phyloP scores from a whole-genome alignment of 202 grass and related monocot species.

The Schoenoplectus triqueter region DNA sequence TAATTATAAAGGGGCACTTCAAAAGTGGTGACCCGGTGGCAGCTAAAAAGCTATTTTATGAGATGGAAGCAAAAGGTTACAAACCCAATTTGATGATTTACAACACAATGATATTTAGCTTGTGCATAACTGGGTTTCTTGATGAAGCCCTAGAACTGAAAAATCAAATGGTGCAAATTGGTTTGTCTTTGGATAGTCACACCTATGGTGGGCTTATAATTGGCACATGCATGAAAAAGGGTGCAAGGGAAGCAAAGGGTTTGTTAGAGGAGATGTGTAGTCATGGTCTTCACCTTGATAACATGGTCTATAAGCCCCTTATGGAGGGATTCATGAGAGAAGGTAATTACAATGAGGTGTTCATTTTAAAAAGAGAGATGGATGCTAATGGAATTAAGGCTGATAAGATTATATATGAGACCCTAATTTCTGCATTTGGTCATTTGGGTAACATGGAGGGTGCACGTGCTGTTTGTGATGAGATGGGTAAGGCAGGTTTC shows the following conservation, averaged over 20 bases:
- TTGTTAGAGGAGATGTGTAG: constrained; percentile 64
- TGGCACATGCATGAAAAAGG: constrained; percentile 53
- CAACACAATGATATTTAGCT: constrained; percentile 62
- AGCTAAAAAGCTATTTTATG: constrained; percentile 56
- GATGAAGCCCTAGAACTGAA: constrained; percentile 69
- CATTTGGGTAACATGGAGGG: constrained; percentile 57
- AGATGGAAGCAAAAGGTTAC: constrained; percentile 58
- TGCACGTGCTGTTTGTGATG: constrained; percentile 48
- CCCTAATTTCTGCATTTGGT: constrained; percentile 57
- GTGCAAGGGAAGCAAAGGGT: constrained; percentile 49
- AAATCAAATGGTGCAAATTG: constrained; percentile 60
- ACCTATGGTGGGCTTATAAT: constrained; percentile 63
- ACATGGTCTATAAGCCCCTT: constrained; percentile 60
- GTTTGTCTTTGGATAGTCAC: constrained; percentile 49
- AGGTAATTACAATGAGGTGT: constrained; percentile 51
- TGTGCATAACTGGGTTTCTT: constrained; percentile 58
- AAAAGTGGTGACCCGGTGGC: constrained; percentile 48
- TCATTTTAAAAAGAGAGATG: constrained; percentile 58
- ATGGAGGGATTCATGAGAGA: constrained; percentile 71
- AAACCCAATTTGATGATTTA: constrained; percentile 57
- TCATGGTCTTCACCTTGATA: constrained; percentile 43
- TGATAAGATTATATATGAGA: constrained; percentile 61
- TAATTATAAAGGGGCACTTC: constrained; percentile 53
- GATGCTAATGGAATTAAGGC: constrained; percentile 50
- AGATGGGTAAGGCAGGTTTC: constrained; percentile 53